phyloP scores from a whole-genome alignment of 1,284 basidiomycete species.

The Austropuccinia psidii region DNA sequence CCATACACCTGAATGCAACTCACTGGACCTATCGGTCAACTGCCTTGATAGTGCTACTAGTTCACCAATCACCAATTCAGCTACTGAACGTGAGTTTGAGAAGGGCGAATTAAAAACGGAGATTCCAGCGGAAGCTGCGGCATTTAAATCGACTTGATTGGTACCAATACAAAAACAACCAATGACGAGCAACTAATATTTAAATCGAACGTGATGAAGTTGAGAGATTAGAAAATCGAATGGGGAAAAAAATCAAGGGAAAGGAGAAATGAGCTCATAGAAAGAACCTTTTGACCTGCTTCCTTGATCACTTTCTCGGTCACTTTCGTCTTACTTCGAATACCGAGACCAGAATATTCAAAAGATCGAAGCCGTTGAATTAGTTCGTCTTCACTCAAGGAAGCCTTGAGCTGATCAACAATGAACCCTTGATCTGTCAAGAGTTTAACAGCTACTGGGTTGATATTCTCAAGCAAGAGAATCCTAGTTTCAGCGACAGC shows the following conservation, averaged over 20 bases:
- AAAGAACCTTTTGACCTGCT: conserved; percentile 6
- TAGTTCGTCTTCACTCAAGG: conserved; percentile 15
- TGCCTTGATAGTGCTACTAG: conserved; percentile 91
- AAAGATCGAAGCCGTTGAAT: conserved; percentile 39
- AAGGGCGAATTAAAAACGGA: conserved; percentile 99
- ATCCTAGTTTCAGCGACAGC: conserved; percentile 38
- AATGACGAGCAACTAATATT: conserved; percentile 75
- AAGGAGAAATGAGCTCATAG: conserved; percentile 9
- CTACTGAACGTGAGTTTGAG: conserved; percentile 98
- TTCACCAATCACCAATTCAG: conserved; percentile 93
- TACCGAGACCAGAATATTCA: conserved; percentile 21
- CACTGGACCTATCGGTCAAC: conserved; percentile 76
- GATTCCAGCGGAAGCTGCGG: conserved; percentile 79
- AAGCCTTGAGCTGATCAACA: conserved; percentile 18
- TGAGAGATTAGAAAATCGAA: conserved; percentile 2
- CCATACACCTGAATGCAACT: conserved; percentile 86
- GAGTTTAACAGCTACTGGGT: conserved; percentile 15
- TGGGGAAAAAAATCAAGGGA: conserved; percentile 28
- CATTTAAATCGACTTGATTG: conserved; percentile 88
- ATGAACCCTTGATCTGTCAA: conserved; percentile 12
- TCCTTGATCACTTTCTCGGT: conserved; percentile 17
- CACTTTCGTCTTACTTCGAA: conserved; percentile 22
- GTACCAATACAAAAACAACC: conserved; percentile 99
- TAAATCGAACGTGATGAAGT: not conserved
- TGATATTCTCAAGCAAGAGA: conserved; percentile 25